Percentiles rank a stretch among this genome's conserved stretches.
These are phyloP conservation scores for Leccinellum luteum DNA, from an alignment of 768 basidiomycete genomes.

Conservation along the genomic window DNA sequence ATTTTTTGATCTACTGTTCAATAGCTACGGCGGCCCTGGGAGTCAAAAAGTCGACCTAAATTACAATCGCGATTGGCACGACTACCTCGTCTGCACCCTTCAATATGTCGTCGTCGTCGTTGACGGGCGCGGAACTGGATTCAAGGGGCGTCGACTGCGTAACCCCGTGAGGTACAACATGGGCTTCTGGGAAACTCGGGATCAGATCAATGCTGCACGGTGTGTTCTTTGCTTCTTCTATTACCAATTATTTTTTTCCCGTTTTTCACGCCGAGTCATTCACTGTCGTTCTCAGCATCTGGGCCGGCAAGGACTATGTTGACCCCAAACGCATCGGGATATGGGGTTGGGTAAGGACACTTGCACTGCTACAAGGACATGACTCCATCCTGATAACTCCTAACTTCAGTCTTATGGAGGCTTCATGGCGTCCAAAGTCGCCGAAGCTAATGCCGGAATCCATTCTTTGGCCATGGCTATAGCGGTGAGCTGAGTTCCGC, in stretches of 20 bases:
- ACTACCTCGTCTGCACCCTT: slow-evolving; percentile 77
- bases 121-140: slow-evolving; percentile 94
- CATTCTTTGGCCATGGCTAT: slow-evolving; percentile 91
- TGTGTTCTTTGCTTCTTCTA: slow-evolving; percentile 29
- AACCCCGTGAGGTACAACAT: slow-evolving; percentile 88
- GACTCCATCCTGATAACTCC: not conserved
- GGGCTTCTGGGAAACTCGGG: slow-evolving; percentile 84
- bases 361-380: not conserved
- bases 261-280: not conserved
- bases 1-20: slow-evolving; percentile 8
- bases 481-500: slow-evolving; percentile 53
- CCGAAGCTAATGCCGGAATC: slow-evolving; percentile 86
- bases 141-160: slow-evolving; percentile 77
- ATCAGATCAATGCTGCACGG: slow-evolving; percentile 89
- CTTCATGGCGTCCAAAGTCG: slow-evolving; percentile 91
- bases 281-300: slow-evolving; percentile 46
- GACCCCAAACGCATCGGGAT: slow-evolving; percentile 88
- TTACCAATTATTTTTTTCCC: not conserved
- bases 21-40: slow-evolving; percentile 86
- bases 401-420: slow-evolving; percentile 83
- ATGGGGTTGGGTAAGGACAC: slow-evolving; percentile 88
- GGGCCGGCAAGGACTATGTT: slow-evolving; percentile 85
- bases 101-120: slow-evolving; percentile 86
- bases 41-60: slow-evolving; percentile 73
- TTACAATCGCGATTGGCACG: slow-evolving; percentile 80